Base-by-base conservation (phyloP, 768 basidiomycete genomes). In the Leccinum sublutescens region DNA sequence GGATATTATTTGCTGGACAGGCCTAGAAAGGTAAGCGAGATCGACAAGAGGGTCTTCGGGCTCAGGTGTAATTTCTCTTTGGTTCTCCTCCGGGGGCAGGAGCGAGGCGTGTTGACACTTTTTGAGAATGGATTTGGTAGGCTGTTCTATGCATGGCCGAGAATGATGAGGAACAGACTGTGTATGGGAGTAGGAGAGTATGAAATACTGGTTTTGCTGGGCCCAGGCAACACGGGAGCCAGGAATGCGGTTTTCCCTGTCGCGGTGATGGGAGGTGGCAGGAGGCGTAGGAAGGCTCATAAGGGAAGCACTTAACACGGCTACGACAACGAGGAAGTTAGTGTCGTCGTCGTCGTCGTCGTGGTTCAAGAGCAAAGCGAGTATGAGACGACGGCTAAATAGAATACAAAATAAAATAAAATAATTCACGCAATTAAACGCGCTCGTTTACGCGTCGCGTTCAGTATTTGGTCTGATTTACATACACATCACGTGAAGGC, bases 1-100 rank as follows among this genome's bases (percentile, higher is more conserved):
- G 11, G 80, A 76, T 25, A 89, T 71, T 55, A 93, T 86, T 52
- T 77, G 80, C 3, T 80, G 71, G 3, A 93, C 80, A 3, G 91
- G 86, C 27, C 79, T 76, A n/a, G 79, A 79, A 31, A 93, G 82
- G 68, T 91, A 93, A 19, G 73, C 71, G 12, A 85, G 73, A 65
- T 91, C 79, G 7, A 77, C 78, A 17, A 91, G 78, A 11, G 89
- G 88, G 65, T 86, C 83, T 2, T 75, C 73, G 2, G 92, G 91
- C 65, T 91, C 91, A n/a, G 91, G 92, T 0, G 91, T 93, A 14
- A 78, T 72, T 57, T 90, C 85, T 57, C 90, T 82, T 54, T 75
- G 71, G 25, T 72, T 74, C 52, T 79, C 76, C n/a, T 82, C 77
- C 3, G 78, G 60, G 3, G 70, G 67, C 1, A 79, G 70, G 21